A percentile compares a stretch with the other conserved stretches of the same genome.
phyloP scores from a whole-genome alignment of 225 moss, liverwort and hornwort genomes.

The Marchantia paleacea region DNA sequence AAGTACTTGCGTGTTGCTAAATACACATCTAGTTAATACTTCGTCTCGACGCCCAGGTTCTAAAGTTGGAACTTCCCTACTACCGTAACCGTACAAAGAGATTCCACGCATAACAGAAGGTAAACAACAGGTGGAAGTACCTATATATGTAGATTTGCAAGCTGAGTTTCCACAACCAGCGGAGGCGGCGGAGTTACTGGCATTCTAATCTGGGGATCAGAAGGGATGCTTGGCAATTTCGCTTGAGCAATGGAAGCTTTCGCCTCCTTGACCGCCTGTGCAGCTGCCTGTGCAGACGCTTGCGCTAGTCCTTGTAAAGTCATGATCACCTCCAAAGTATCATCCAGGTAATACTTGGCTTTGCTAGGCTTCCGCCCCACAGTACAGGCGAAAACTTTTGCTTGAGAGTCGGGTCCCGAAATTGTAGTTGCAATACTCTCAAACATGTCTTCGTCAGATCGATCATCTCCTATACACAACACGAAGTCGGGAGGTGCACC shows the following conservation, averaged over 20 bases:
- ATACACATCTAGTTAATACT: background rate
- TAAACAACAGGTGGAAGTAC: background rate
- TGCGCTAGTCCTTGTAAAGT: slow-evolving; percentile 50
- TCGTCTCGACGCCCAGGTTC: background rate
- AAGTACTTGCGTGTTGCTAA: too few relatives aligned
- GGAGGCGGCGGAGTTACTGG: slow-evolving; percentile 32
- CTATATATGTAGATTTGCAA: slow-evolving; percentile 31
- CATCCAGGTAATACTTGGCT: slow-evolving; percentile 58
- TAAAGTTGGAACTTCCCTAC: background rate
- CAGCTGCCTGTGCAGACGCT: slow-evolving; percentile 43
- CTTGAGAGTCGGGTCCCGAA: slow-evolving; percentile 43
- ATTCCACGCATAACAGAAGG: background rate
- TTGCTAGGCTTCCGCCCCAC: slow-evolving; percentile 59
- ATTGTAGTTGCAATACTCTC: slow-evolving; percentile 49
- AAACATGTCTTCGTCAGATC: slow-evolving; percentile 68
- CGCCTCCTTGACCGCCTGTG: slow-evolving; percentile 19
- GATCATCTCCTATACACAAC: slow-evolving; percentile 55
- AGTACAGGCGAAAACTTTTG: slow-evolving; percentile 57
- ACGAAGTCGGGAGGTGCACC: slow-evolving; percentile 46
- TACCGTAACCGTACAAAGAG: background rate
- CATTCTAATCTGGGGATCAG: slow-evolving; percentile 31
- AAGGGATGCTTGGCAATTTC: slow-evolving; percentile 21
- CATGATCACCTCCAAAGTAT: slow-evolving; percentile 57
- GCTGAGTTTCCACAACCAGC: slow-evolving; percentile 36
- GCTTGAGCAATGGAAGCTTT: slow-evolving; percentile 1